phyloP scores from a whole-genome alignment of 106 monocot genomes.

The Apostasia ramifera region DNA sequence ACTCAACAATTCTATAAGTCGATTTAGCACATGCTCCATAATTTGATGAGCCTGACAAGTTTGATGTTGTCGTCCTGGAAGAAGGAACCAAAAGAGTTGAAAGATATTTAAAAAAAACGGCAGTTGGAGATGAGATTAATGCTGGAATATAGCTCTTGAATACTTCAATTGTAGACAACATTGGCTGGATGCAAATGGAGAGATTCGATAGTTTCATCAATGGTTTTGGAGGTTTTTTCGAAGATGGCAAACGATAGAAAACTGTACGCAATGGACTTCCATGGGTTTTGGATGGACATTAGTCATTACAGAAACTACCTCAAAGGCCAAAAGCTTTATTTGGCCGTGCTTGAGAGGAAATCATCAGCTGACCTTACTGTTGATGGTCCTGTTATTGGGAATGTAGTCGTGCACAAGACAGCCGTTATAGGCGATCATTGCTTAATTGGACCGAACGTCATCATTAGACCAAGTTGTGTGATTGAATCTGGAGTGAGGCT shows the following conservation, averaged over 20 bases:
- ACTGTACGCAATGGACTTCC: slow-evolving; percentile 60
- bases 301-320: slow-evolving; percentile 59
- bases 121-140: slow-evolving; percentile 65
- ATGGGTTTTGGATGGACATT: slow-evolving; percentile 69
- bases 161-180: slow-evolving; percentile 42
- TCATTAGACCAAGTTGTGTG: slow-evolving; percentile 50
- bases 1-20: background rate
- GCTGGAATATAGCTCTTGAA: slow-evolving; percentile 62
- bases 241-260: slow-evolving; percentile 35
- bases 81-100: slow-evolving; percentile 46
- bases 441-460: slow-evolving; percentile 48
- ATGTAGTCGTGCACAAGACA: slow-evolving; percentile 43
- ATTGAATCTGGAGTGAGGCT: slow-evolving; percentile 61
- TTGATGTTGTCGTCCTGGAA: slow-evolving; percentile 58
- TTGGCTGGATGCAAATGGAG: slow-evolving; percentile 28
- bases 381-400: slow-evolving; percentile 38
- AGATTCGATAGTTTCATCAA: slow-evolving; percentile 16
- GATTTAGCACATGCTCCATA: background rate
- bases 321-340: slow-evolving; percentile 42
- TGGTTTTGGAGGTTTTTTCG: slow-evolving; percentile 64
- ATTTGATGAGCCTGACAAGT: slow-evolving; percentile 64
- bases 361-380: slow-evolving; percentile 6
- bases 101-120: slow-evolving; percentile 56
- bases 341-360: slow-evolving; percentile 29
- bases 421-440: slow-evolving; percentile 44